A percentile compares a stretch with the other conserved stretches of the same genome.
These are phyloP conservation scores for Tricholomella constricta DNA, from an alignment of 768 basidiomycete species.

Conservation along the genomic window DNA sequence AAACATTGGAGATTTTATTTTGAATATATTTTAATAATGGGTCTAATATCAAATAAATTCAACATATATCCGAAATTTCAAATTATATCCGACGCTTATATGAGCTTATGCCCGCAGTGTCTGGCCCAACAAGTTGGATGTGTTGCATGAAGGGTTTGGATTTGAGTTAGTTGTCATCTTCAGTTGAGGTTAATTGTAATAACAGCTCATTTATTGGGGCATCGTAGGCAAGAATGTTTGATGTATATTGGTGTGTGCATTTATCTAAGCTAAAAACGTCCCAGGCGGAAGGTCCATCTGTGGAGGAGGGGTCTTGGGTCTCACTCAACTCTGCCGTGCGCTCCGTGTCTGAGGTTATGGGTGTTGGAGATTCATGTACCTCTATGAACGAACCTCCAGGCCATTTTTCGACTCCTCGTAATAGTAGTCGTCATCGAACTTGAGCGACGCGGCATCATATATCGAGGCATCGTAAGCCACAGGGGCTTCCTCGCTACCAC, in stretches of 20 bases:
- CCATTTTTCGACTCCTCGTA: not conserved
- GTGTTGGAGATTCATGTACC: not conserved
- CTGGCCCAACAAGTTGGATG: not conserved
- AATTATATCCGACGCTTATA: too few species aligned
- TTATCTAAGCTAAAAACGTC: not conserved
- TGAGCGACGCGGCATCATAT: not conserved
- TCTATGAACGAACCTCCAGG: too few species aligned
- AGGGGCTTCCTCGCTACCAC: not conserved
- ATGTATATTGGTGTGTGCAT: not conserved
- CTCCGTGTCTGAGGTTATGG: not conserved
- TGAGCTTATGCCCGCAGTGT: too few species aligned
- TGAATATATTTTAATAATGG: too few species aligned
- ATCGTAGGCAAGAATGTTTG: not conserved
- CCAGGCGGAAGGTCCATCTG: not conserved
- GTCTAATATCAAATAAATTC: too few species aligned
- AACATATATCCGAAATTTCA: too few species aligned
- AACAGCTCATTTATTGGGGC: not conserved
- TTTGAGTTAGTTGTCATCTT: not conserved
- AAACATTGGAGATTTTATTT: too few species aligned
- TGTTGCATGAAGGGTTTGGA: not conserved
- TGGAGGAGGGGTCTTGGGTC: too few species aligned
- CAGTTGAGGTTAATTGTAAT: not conserved
- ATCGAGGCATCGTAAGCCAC: not conserved
- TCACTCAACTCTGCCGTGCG: too few species aligned
- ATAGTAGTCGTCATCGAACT: not conserved